Evolutionary conservation across 495 filamentous ascomycete genomes (phyloP).

Genomic region (Extremus antarcticus): DNA sequence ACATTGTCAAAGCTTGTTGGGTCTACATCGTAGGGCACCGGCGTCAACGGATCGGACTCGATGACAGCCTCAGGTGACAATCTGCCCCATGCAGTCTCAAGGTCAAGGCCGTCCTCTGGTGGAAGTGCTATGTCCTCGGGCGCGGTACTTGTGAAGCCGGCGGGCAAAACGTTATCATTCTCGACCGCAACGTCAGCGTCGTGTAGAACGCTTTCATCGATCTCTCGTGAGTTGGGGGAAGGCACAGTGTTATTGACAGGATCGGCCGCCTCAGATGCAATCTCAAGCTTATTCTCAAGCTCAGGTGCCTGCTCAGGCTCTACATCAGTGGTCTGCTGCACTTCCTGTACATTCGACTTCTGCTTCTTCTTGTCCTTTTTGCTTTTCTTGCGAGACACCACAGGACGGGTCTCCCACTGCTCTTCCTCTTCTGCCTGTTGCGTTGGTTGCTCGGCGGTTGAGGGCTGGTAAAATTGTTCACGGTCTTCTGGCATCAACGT

Average conservation of each 20-base stretch:
- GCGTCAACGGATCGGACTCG: too few species aligned
- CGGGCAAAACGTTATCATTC: too few species aligned
- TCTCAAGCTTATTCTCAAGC: background rate
- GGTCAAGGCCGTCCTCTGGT: background rate
- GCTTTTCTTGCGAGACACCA: background rate
- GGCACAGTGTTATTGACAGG: too few species aligned
- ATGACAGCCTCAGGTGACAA: too few species aligned
- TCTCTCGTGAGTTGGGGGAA: background rate
- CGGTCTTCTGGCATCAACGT: background rate
- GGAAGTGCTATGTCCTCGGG: background rate
- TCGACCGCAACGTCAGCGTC: background rate
- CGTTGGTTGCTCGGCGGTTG: background rate
- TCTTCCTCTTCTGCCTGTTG: background rate
- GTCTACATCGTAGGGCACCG: too few species aligned
- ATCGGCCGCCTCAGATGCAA: too few species aligned
- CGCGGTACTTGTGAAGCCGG: too few species aligned
- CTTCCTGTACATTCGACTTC: background rate
- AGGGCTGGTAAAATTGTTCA: background rate
- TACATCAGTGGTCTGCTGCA: background rate
- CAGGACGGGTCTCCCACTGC: background rate
- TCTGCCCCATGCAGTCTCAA: background rate
- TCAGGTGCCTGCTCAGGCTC: background rate
- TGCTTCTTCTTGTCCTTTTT: slow-evolving; percentile 10
- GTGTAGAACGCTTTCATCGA: background rate
- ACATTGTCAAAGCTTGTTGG: too few species aligned